Evolutionary conservation across 768 basidiomycete genomes (phyloP).

Genomic region (Trametes sanguinea): DNA sequence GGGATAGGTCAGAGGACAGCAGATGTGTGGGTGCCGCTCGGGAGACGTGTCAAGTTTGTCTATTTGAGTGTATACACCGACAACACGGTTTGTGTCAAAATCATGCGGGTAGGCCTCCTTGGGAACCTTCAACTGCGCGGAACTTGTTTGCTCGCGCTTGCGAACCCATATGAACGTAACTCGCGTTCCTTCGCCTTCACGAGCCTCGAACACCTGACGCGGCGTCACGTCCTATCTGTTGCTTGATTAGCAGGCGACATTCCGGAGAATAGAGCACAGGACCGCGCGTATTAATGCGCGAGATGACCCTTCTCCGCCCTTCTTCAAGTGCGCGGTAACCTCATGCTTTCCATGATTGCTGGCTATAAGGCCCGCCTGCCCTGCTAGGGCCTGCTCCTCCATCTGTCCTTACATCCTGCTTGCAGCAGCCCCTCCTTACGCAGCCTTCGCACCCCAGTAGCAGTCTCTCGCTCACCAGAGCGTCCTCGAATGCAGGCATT

Average conservation of each 20-base stretch:
- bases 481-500: constrained; percentile 22
- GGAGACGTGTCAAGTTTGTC: constrained; percentile 2
- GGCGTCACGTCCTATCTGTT: constrained; percentile 3
- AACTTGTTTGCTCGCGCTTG: constrained; percentile 2
- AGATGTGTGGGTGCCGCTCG: constrained; percentile 3
- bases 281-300: constrained; percentile 14
- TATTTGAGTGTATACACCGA: constrained; percentile 3
- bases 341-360: constrained; percentile 19
- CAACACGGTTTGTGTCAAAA: constrained; percentile 10
- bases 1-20: constrained; percentile 14
- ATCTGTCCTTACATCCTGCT: constrained; percentile 6
- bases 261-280: constrained; percentile 6
- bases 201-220: constrained; percentile 15
- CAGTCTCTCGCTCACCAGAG: constrained; percentile 9
- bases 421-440: constrained; percentile 4
- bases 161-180: not conserved
- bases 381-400: constrained; percentile 14
- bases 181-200: constrained; percentile 2
- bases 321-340: constrained; percentile 21
- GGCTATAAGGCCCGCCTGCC: constrained; percentile 17
- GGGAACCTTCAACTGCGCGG: constrained; percentile 7
- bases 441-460: not conserved
- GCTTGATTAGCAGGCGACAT: constrained; percentile 4
- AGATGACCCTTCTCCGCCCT: constrained; percentile 17
- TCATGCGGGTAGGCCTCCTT: constrained; percentile 16